Conservation (phyloP, 164 flowering plant species). For the Vitis amurensis region DNA sequence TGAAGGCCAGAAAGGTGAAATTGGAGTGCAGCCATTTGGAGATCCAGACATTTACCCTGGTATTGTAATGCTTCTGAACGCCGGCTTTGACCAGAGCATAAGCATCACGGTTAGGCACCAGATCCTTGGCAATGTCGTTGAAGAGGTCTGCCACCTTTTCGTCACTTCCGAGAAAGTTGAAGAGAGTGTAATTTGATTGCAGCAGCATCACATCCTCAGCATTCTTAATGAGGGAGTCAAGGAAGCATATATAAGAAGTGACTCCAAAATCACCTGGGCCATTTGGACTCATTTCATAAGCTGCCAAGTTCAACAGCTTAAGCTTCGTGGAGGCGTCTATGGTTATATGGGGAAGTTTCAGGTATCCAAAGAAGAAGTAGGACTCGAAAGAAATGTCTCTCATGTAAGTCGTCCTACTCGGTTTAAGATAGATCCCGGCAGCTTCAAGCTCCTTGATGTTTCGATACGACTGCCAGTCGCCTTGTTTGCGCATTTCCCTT, state of each 20-base stretch:
- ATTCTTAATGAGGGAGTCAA: slow-evolving; percentile 15
- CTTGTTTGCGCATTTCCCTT: not conserved
- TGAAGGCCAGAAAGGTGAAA: too few relatives aligned
- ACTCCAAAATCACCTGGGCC: not conserved
- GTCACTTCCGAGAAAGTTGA: slow-evolving; percentile 28
- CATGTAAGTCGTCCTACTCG: not conserved
- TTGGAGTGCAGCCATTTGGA: too few relatives aligned
- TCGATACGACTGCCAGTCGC: not conserved
- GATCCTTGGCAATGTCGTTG: slow-evolving; percentile 12
- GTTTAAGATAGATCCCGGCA: not conserved
- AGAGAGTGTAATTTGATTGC: slow-evolving; percentile 2
- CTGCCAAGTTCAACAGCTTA: slow-evolving; percentile 12
- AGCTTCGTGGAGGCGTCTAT: slow-evolving; percentile 6
- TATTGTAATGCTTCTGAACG: not conserved
- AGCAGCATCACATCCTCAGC: slow-evolving; percentile 25
- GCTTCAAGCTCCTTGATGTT: slow-evolving; percentile 6
- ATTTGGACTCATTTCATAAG: slow-evolving; percentile 13
- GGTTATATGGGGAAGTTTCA: slow-evolving; percentile 2
- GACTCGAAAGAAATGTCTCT: not conserved
- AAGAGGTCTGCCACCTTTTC: slow-evolving; percentile 25
- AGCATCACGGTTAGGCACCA: not conserved
- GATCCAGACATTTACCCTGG: too few relatives aligned
- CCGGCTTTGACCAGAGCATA: not conserved
- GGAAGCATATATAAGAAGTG: slow-evolving; percentile 16
- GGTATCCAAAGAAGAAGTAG: not conserved